Evolutionary conservation across 2,329 filamentous ascomycete species (phyloP).

Genomic region (Neofusicoccum ribis): DNA sequence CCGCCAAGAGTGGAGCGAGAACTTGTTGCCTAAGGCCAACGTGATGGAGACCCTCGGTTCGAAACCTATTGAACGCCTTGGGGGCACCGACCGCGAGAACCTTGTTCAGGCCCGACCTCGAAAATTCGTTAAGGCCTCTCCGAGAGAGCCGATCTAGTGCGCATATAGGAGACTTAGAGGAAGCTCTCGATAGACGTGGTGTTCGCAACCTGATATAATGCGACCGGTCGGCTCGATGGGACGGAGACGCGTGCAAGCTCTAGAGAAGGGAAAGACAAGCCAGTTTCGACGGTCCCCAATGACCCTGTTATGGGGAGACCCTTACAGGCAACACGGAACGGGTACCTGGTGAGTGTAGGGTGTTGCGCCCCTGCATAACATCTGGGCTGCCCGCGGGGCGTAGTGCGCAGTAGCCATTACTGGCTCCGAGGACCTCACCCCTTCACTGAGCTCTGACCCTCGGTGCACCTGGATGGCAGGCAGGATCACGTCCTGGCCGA

Average conservation of each 20-base stretch:
- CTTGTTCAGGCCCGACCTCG: background rate
- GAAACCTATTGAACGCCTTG: background rate
- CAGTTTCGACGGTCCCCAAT: background rate
- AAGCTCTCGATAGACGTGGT: too few species aligned
- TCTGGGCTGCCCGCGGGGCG: too few species aligned
- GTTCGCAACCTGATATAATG: background rate
- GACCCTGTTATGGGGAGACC: background rate
- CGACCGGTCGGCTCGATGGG: background rate
- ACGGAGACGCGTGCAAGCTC: background rate
- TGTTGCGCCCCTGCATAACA: too few species aligned
- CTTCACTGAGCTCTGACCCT: too few species aligned
- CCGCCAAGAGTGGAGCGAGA: too few species aligned
- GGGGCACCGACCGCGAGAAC: background rate
- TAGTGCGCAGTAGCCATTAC: too few species aligned
- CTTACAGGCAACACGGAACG: too few species aligned
- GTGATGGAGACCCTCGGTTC: background rate
- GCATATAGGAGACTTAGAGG: too few species aligned
- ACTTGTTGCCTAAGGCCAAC: background rate
- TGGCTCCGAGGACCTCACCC: too few species aligned
- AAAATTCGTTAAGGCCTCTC: background rate
- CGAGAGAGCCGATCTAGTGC: background rate
- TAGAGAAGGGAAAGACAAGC: background rate
- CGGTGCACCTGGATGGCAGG: too few species aligned
- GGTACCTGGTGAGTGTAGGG: too few species aligned
- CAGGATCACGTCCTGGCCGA: too few species aligned